A percentile compares a stretch with the other conserved stretches of the same genome.
These are phyloP conservation scores for Hypoxylon sp. DNA, from an alignment of 2,329 filamentous ascomycete species.

Conservation along the genomic window DNA sequence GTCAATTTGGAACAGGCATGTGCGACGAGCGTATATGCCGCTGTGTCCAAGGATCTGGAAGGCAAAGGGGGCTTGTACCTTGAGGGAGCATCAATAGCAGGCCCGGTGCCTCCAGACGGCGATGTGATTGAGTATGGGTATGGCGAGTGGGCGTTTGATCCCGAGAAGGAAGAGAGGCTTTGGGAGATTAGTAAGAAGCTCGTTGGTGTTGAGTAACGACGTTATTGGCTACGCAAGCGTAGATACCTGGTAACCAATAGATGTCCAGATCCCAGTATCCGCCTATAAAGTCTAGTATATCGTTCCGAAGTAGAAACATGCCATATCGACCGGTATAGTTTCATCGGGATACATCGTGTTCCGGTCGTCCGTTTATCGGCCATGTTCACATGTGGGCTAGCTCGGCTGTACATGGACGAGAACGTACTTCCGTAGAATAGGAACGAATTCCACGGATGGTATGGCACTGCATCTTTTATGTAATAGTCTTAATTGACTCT, in stretches of 20 bases:
- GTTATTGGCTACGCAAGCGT: neutral
- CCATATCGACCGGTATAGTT: neutral
- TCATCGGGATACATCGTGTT: neutral
- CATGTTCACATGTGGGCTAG: conserved; percentile 2
- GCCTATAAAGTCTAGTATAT: neutral
- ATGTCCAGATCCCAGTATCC: neutral
- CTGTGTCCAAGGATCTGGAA: conserved; percentile 58
- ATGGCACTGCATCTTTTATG: neutral
- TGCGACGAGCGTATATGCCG: conserved; percentile 62
- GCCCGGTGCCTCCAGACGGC: conserved; percentile 49
- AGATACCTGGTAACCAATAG: neutral
- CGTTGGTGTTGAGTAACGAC: conserved; percentile 44
- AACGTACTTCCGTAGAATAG: neutral
- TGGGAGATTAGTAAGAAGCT: conserved; percentile 55
- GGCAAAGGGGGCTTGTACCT: conserved; percentile 61
- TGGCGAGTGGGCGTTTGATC: conserved; percentile 55
- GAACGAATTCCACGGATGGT: neutral
- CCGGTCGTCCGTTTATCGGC: neutral
- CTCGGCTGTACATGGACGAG: neutral
- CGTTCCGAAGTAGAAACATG: neutral
- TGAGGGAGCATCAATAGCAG: conserved; percentile 57
- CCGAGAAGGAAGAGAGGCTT: conserved; percentile 58
- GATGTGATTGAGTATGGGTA: conserved; percentile 49
- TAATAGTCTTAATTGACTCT: neutral
- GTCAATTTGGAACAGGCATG: conserved; percentile 60